Base-by-base conservation (phyloP, 2,329 filamentous ascomycete species). In the Chlorencoelia australis region DNA sequence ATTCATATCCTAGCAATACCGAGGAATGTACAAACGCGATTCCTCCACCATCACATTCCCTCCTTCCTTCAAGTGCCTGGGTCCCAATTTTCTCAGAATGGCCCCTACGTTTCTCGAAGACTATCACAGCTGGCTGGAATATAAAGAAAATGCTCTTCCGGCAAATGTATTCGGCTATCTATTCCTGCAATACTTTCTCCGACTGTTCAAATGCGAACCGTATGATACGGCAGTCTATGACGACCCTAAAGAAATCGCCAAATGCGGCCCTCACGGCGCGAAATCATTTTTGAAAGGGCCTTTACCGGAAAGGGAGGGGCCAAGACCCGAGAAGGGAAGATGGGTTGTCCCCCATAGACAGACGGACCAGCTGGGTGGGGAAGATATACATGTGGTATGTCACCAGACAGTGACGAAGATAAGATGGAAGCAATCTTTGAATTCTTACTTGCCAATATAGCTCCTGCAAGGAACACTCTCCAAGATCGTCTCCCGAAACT, bases 271-370 rank as follows among this genome's bases (percentile, higher is more conserved):
- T 19, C 10, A 31, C 25, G 43, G 46, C 15, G 34, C 25, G 10
- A 40, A 16, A 21, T 35, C 26, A 11, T 50, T 48, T 20, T 21
- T 50, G 18, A 34, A 28, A 17, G 30, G 30, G n/a, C 16, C 36
- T 10, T 25, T 50, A 9, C 42, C 42, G 22, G 39, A 45, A 8
- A 33, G 49, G 29, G 42, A 45, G 5, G 48, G 49, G 4, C 33
- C 30, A 15, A 33, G 46, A 13, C 48, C 48, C 10, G 27, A 42
- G n/a, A 46, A 47, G 18, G 28, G 31, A 10, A 44, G 39, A 37
- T 52, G 43, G 39, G 48, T 49, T 18, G 44, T 47, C 13, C 49
- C 48, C 7, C 39, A 49, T 38, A 33, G 49, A 15, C 49, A 50
- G 31, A 28, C 40, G 4, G 37, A 37, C 11, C 41, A 49, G 29